Percentiles rank a stretch among this genome's conserved stretches.
Evolutionary conservation across 306 rosid genomes (phyloP).

Genomic region (Acacia crassicarpa): DNA sequence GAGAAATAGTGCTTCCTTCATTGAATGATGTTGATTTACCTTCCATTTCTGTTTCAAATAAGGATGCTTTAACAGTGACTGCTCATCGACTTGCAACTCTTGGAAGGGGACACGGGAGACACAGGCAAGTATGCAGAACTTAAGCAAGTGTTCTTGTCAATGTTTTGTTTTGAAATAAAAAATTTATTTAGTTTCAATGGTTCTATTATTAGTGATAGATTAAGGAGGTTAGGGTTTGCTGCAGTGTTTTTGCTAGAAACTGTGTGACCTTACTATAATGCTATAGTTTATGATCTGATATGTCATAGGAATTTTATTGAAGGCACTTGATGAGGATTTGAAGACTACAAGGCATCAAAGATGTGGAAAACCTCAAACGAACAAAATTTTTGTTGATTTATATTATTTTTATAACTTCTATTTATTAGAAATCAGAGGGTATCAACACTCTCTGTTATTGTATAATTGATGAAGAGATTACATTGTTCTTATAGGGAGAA

Average conservation of each 20-base stretch:
- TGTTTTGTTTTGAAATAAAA: not conserved
- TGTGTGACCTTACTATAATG: not conserved
- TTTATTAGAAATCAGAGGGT: too few species aligned
- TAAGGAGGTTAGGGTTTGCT: not conserved
- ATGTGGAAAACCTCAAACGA: conserved; percentile 22
- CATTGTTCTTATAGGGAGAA: too few species aligned
- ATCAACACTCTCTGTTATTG: too few species aligned
- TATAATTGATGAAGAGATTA: too few species aligned
- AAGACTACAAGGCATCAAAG: conserved; percentile 4
- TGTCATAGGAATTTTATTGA: not conserved
- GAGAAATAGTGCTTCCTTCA: conserved; percentile 54
- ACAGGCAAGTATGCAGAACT: conserved; percentile 62
- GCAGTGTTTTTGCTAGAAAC: conserved; percentile 8
- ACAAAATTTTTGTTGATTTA: not conserved
- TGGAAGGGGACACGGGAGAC: conserved; percentile 55
- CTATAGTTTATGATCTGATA: not conserved
- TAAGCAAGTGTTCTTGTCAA: not conserved
- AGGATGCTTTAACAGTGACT: conserved; percentile 61
- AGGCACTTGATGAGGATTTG: conserved; percentile 14
- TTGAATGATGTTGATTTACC: conserved; percentile 78
- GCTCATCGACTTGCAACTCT: conserved; percentile 73
- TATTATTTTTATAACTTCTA: not conserved
- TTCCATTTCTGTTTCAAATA: conserved; percentile 46
- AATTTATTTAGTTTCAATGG: conserved; percentile 8
- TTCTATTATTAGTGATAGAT: conserved; percentile 14